Evolutionary conservation across 108 stramenopile genomes (phyloP), one percentile per base, ranked within the genome.

Genomic region (Epithemia pelagica): DNA sequence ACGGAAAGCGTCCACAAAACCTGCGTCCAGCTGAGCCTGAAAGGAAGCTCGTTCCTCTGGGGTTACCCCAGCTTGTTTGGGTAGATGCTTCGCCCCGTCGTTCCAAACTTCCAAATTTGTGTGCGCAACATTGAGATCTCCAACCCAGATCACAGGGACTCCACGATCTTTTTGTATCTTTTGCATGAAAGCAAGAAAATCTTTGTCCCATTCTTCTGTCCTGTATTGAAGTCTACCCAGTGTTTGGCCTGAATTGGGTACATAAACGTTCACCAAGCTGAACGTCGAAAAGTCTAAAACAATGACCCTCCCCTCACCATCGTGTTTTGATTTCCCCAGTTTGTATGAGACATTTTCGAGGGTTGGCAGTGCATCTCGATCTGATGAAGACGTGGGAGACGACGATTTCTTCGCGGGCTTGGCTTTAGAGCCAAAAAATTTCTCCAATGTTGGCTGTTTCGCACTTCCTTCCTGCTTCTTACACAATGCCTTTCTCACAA

Each of bases 201-300:
- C 86, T 23, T 74, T 77, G 71, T 99, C 97, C 97, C 97, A 99
- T 62, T 92, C 72, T 55, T 86, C 68, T 0, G 95, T 95, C n/a
- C 98, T 89, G 69, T 97, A 98, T 25, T 77, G 72, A 1, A 99
- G 76, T 24, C 97, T 84, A 58, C 95, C 93, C 32, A 99, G 88
- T 18, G 87, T 92, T 77, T 97, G 95, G 24, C 98, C 98, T 1
- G 88, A 85, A 70, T 99, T 99, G n/a, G 98, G 96, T 18, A 98
- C 96, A 70, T 99, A 99, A 23, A 95, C 78, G 69, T 92, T 91
- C 7, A 80, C 82, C 21, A 99, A 75, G 51, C 93, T 84, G 28
- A 93, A 96, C 28, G 78, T 73, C 24, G 94, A 88, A 62, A 92
- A 95, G 28, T 97, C 94, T 52, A 96, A 66, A 2, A 82, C 84